Evolutionary conservation across 2,329 filamentous ascomycete species (phyloP).

Genomic region (Ceratocystis diversiconidia): DNA sequence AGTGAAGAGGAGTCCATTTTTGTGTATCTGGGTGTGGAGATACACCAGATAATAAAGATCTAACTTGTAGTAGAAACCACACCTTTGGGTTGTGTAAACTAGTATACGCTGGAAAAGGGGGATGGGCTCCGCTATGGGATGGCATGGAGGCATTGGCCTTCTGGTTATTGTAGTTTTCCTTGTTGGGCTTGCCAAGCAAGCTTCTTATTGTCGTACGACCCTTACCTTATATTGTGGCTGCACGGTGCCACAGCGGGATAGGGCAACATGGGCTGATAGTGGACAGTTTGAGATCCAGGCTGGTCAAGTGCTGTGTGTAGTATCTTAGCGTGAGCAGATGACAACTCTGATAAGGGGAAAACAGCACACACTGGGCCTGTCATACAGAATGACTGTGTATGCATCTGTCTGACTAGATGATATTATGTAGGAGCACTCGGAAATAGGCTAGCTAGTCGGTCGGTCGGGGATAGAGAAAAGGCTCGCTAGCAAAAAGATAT

Average conservation of each 20-base stretch:
- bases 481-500: background rate
- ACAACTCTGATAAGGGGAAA: background rate
- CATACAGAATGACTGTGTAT: background rate
- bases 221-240: background rate
- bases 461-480: background rate
- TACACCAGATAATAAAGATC: too few species aligned
- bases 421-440: background rate
- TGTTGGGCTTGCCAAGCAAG: background rate
- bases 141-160: background rate
- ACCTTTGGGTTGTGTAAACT: too few species aligned
- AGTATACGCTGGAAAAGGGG: too few species aligned
- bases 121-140: too few species aligned
- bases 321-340: background rate
- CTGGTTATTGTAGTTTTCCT: background rate
- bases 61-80: too few species aligned
- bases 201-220: constrained; percentile 1
- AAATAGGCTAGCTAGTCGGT: background rate
- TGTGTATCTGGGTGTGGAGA: too few species aligned
- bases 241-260: background rate
- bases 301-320: background rate
- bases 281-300: background rate
- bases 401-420: background rate
- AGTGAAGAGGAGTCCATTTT: too few species aligned
- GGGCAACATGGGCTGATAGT: background rate
- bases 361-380: background rate